Conservation (phyloP, 2,329 filamentous ascomycete species). For the Colletotrichum plurivorum region DNA sequence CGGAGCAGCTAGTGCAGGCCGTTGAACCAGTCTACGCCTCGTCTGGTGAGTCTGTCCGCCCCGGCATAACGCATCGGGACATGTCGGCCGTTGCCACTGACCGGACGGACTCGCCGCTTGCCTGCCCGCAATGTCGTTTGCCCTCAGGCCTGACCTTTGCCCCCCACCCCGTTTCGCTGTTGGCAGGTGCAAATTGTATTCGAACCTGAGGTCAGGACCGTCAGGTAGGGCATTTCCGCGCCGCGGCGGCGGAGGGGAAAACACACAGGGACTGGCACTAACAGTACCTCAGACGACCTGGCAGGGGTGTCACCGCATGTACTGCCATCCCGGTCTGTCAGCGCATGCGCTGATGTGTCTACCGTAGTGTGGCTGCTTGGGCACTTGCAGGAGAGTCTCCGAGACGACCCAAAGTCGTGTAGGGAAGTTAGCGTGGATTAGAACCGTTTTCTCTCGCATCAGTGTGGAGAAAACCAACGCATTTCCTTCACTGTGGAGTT, state of each 20-base stretch:
- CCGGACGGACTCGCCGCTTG: constrained; percentile 14
- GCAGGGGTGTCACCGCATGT: constrained; percentile 13
- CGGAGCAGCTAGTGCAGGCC: constrained; percentile 20
- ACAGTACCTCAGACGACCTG: constrained; percentile 8
- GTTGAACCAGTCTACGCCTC: constrained; percentile 31
- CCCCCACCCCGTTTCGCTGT: background rate
- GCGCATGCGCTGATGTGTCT: constrained; percentile 30
- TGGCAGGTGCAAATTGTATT: constrained; percentile 1
- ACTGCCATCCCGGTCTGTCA: constrained; percentile 23
- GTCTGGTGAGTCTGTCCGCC: constrained; percentile 23
- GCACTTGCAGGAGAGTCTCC: constrained; percentile 28
- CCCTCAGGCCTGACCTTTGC: constrained; percentile 8
- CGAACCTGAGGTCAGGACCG: background rate
- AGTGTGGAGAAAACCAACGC: constrained; percentile 38
- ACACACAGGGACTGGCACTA: background rate
- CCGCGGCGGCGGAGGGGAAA: background rate
- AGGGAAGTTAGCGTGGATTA: constrained; percentile 14
- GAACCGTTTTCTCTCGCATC: constrained; percentile 34
- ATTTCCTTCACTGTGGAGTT: constrained; percentile 35
- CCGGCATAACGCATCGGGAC: constrained; percentile 14
- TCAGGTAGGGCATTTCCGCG: background rate
- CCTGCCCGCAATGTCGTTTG: constrained; percentile 24
- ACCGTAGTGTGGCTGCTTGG: constrained; percentile 26
- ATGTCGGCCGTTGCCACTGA: constrained; percentile 25
- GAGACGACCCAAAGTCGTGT: constrained; percentile 5